These are phyloP conservation scores for Corynespora cassiicola DNA, from an alignment of 2,329 filamentous ascomycete genomes.

Conservation along the genomic window DNA sequence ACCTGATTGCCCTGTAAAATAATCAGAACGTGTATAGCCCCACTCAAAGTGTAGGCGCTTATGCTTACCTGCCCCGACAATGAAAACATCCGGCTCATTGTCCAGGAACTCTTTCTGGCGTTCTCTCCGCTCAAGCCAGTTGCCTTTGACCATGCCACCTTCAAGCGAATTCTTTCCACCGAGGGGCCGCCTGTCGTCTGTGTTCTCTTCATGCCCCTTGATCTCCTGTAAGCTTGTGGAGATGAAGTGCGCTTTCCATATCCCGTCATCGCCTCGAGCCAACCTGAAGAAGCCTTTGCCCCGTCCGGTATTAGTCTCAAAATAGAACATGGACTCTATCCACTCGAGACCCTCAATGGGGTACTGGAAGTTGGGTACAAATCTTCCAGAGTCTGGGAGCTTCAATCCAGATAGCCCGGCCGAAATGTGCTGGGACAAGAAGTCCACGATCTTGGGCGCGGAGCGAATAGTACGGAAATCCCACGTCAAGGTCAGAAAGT, in stretches of 20 bases:
- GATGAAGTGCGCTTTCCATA: slow-evolving; percentile 70
- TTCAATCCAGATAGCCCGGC: slow-evolving; percentile 52
- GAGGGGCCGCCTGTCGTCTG: slow-evolving; percentile 55
- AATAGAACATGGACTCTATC: slow-evolving; percentile 64
- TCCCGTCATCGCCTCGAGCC: slow-evolving; percentile 46
- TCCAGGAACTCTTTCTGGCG: slow-evolving; percentile 34
- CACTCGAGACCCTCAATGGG: slow-evolving; percentile 61
- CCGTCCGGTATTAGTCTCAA: slow-evolving; percentile 60
- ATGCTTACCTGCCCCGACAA: slow-evolving; percentile 56
- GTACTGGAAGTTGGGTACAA: slow-evolving; percentile 49
- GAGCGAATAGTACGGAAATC: slow-evolving; percentile 61
- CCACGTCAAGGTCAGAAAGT: slow-evolving; percentile 65
- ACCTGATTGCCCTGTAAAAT: slow-evolving; percentile 40
- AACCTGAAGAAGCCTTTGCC: slow-evolving; percentile 66
- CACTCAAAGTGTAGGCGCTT: too few relatives aligned
- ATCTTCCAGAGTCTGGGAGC: slow-evolving; percentile 51
- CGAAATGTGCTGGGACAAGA: slow-evolving; percentile 43
- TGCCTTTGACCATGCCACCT: slow-evolving; percentile 54
- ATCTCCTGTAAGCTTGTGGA: slow-evolving; percentile 66
- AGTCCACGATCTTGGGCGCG: slow-evolving; percentile 46
- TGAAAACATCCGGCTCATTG: slow-evolving; percentile 64
- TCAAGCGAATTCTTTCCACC: slow-evolving; percentile 71
- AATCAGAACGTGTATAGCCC: too few relatives aligned
- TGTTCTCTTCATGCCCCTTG: slow-evolving; percentile 60
- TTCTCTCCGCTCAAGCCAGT: slow-evolving; percentile 54